Evolutionary conservation across 2,329 filamentous ascomycete species (phyloP).

Genomic region (Metarhizium guizhouense): DNA sequence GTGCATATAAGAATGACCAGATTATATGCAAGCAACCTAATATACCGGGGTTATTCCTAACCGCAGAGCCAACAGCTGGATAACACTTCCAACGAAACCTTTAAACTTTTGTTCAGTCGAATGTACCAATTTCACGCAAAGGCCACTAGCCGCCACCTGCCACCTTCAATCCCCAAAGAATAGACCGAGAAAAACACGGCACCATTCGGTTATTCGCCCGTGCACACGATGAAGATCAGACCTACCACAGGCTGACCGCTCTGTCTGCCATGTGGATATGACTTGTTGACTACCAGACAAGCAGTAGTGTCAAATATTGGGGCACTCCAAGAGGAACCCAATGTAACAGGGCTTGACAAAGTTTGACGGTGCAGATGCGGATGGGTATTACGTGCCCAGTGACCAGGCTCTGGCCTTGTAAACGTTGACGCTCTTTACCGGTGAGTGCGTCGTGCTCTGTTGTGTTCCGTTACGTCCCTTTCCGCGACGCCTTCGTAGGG

Average conservation of each 20-base stretch:
- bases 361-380: background rate
- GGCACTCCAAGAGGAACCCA: background rate
- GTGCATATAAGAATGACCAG: background rate
- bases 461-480: background rate
- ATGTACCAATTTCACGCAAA: background rate
- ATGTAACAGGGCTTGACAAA: background rate
- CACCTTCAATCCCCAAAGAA: slow-evolving; percentile 1
- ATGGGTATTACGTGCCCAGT: background rate
- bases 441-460: background rate
- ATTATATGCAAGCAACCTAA: background rate
- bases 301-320: background rate
- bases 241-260: background rate
- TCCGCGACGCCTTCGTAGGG: background rate
- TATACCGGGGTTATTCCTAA: background rate
- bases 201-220: background rate
- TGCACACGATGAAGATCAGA: background rate
- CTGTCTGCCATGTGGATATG: background rate
- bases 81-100: background rate
- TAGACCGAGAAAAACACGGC: background rate
- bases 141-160: background rate
- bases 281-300: background rate
- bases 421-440: background rate
- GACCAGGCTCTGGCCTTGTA: background rate
- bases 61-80: background rate
- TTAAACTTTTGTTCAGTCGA: background rate